Evolutionary conservation across 306 rosid species (phyloP).

Genomic region (Rosa lucieae): DNA sequence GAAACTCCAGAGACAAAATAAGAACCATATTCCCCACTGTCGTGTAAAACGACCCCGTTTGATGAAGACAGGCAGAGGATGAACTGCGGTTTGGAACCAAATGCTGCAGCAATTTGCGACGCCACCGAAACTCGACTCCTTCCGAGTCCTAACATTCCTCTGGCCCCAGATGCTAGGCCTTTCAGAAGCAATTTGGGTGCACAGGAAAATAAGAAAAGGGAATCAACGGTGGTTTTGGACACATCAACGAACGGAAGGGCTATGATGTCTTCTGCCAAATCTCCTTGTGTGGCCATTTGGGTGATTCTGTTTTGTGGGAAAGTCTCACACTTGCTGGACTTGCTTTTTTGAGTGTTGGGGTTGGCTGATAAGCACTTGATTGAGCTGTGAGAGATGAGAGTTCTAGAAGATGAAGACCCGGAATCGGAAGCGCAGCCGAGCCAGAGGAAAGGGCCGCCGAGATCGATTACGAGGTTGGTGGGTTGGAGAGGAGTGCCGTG

Average conservation of each 20-base stretch:
- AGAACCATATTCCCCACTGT: slow-evolving; percentile 20
- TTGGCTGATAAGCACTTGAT: slow-evolving; percentile 54
- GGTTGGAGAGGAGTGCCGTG: slow-evolving; percentile 44
- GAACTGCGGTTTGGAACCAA: slow-evolving; percentile 39
- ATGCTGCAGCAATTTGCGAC: slow-evolving; percentile 54
- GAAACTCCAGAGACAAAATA: slow-evolving; percentile 35
- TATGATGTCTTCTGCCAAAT: slow-evolving; percentile 45
- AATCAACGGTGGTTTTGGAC: slow-evolving; percentile 9
- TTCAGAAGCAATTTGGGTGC: slow-evolving; percentile 42
- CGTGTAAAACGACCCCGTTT: slow-evolving; percentile 44
- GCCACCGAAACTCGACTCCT: slow-evolving; percentile 49
- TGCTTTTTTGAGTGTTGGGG: slow-evolving; percentile 6
- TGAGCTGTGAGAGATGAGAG: slow-evolving; percentile 44
- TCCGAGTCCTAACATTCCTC: slow-evolving; percentile 68
- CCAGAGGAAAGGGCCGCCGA: slow-evolving; percentile 55
- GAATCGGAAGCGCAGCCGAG: slow-evolving; percentile 32
- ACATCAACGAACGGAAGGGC: slow-evolving; percentile 21
- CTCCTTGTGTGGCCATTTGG: slow-evolving; percentile 25
- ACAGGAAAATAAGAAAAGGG: slow-evolving; percentile 40
- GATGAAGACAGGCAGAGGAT: slow-evolving; percentile 60
- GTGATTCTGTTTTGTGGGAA: slow-evolving; percentile 39
- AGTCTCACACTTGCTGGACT: slow-evolving; percentile 32
- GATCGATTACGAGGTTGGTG: slow-evolving; percentile 53
- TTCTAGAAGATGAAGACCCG: slow-evolving; percentile 27
- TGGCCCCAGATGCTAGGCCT: slow-evolving; percentile 48